phyloP scores from a whole-genome alignment of 371 early-diverging fungal genomes.

The Mortierella sp. region DNA sequence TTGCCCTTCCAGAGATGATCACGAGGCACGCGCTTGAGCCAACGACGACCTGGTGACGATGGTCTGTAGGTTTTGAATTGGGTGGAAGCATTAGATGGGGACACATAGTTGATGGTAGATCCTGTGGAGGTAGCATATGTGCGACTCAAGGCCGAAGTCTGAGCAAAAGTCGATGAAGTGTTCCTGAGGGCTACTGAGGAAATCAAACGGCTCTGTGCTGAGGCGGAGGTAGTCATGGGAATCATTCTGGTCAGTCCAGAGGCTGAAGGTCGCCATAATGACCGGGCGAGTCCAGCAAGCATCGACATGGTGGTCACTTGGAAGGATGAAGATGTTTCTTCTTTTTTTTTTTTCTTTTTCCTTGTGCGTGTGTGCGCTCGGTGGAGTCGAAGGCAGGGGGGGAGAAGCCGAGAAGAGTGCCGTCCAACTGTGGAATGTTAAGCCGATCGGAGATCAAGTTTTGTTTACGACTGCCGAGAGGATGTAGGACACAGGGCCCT shows the following conservation, averaged over 20 bases:
- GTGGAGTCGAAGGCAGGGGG: neutral
- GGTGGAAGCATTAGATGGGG: conserved; percentile 19
- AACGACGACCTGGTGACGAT: conserved; percentile 89
- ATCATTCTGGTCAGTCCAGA: conserved; percentile 1
- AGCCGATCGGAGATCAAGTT: conserved; percentile 1
- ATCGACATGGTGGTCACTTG: conserved; percentile 7
- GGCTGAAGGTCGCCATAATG: conserved; percentile 4
- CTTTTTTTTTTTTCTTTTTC: neutral
- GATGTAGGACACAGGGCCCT: too few species aligned
- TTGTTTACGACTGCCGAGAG: too few species aligned
- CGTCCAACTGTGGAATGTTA: conserved; percentile 9
- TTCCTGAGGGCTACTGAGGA: conserved; percentile 1
- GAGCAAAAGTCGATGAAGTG: conserved; percentile 1
- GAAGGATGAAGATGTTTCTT: too few species aligned
- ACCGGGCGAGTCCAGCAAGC: conserved; percentile 11
- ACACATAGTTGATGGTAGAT: conserved; percentile 11
- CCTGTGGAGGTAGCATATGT: conserved; percentile 36
- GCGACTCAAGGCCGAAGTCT: conserved; percentile 9
- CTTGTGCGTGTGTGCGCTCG: too few species aligned
- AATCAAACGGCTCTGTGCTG: neutral
- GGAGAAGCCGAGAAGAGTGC: conserved; percentile 1
- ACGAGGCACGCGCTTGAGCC: conserved; percentile 88
- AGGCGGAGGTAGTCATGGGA: neutral
- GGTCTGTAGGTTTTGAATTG: conserved; percentile 94
- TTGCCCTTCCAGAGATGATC: conserved; percentile 94